A percentile compares a stretch with the other conserved stretches of the same genome.
phyloP scores from a whole-genome alignment of 371 early-diverging fungal genomes.

The Mucor circinelloides region DNA sequence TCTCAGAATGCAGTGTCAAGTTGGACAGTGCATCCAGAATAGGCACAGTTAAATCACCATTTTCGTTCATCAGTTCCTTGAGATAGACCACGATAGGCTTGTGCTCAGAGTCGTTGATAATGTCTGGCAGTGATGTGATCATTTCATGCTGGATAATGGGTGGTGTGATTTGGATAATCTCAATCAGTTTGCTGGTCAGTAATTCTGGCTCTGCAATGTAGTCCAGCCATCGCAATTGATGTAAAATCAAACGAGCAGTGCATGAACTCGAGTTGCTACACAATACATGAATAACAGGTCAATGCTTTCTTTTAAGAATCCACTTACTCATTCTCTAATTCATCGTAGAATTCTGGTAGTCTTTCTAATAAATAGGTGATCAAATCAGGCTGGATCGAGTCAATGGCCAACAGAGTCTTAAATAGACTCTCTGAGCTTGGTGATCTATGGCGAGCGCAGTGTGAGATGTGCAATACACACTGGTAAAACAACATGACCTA shows the following conservation, averaged over 20 bases:
- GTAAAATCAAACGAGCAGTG: slow-evolving; percentile 68
- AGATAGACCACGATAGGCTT: slow-evolving; percentile 65
- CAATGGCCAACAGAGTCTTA: slow-evolving; percentile 64
- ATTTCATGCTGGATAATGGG: slow-evolving; percentile 75
- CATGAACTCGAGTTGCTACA: slow-evolving; percentile 49
- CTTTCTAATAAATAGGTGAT: slow-evolving; percentile 66
- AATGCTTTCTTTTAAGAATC: background rate
- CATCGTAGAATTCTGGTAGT: slow-evolving; percentile 66
- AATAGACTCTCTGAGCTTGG: slow-evolving; percentile 59
- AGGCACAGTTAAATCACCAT: slow-evolving; percentile 67
- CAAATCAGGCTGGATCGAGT: slow-evolving; percentile 62
- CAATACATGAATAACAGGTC: background rate
- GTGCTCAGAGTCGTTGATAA: slow-evolving; percentile 77
- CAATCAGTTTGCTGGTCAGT: slow-evolving; percentile 69
- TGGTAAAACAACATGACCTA: background rate
- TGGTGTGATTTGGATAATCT: slow-evolving; percentile 71
- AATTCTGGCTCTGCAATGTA: slow-evolving; percentile 67
- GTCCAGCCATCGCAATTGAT: slow-evolving; percentile 82
- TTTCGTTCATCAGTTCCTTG: slow-evolving; percentile 64
- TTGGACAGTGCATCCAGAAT: slow-evolving; percentile 79
- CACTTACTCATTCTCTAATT: slow-evolving; percentile 53
- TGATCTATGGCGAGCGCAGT: background rate
- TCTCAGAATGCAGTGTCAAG: slow-evolving; percentile 60
- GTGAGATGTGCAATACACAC: background rate
- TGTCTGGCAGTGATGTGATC: slow-evolving; percentile 74